phyloP scores from a whole-genome alignment of 164 flowering plant species.

The Paratinospora sagittata region DNA sequence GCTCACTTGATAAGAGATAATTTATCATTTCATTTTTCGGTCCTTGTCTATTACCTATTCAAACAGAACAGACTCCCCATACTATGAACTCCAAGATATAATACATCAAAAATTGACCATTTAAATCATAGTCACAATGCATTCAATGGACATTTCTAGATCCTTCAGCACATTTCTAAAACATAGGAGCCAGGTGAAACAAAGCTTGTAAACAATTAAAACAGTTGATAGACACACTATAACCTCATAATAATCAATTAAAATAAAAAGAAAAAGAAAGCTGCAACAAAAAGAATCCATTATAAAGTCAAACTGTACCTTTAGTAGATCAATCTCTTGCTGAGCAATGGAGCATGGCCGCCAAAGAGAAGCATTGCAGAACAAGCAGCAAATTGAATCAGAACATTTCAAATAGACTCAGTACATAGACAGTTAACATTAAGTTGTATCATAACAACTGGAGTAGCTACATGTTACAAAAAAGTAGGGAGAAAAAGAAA shows the following conservation, averaged over 20 bases:
- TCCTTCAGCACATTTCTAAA: neutral
- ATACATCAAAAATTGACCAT: neutral
- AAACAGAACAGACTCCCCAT: neutral
- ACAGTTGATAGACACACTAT: neutral
- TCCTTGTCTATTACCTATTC: too few relatives aligned
- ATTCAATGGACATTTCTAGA: neutral
- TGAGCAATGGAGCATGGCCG: constrained; percentile 30
- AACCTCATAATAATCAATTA: neutral
- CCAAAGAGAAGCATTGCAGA: constrained; percentile 21
- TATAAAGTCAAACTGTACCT: constrained; percentile 42
- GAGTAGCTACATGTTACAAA: too few relatives aligned
- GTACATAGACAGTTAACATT: too few relatives aligned
- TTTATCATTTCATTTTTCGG: neutral
- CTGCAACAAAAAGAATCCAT: constrained; percentile 1
- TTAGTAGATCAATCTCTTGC: constrained; percentile 98
- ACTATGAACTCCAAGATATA: neutral
- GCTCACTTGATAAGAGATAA: neutral
- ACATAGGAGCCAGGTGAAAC: neutral
- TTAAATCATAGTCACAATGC: neutral
- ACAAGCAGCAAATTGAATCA: constrained; percentile 21
- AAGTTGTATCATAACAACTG: too few relatives aligned
- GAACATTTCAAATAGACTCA: constrained; percentile 1
- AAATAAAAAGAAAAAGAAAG: too few relatives aligned
- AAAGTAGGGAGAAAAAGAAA: too few relatives aligned
- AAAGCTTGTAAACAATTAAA: too few relatives aligned